Conservation (phyloP, 352 stramenopile species). For the Globisporangium megalacanthum region DNA sequence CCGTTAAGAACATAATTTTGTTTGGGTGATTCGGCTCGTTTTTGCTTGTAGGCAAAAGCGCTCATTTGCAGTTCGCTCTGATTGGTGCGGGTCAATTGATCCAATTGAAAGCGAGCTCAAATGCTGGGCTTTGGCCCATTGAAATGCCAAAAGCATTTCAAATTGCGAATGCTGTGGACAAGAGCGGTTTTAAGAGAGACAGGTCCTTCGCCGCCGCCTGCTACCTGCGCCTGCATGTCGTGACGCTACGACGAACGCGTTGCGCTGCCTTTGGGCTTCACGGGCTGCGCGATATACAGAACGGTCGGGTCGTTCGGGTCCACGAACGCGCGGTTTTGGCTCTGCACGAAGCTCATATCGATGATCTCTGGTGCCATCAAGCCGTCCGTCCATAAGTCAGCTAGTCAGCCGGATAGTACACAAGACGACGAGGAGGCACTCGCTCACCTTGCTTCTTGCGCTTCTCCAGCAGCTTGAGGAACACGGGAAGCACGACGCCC, state of each 20-base stretch:
- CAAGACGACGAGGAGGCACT: background rate
- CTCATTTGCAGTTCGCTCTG: too few species aligned
- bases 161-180: too few species aligned
- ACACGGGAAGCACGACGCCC: conserved; percentile 76
- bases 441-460: conserved; percentile 59
- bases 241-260: conserved; percentile 6
- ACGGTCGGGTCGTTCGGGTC: conserved; percentile 84
- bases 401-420: too few species aligned
- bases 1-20: too few species aligned
- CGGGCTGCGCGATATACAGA: conserved; percentile 78
- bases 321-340: conserved; percentile 80
- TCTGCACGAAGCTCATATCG: conserved; percentile 70
- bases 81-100: too few species aligned
- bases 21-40: too few species aligned
- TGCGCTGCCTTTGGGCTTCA: conserved; percentile 20
- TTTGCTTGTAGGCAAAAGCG: too few species aligned
- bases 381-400: background rate
- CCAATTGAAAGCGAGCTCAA: too few species aligned
- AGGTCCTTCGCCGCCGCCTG: background rate
- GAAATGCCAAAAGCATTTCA: too few species aligned
- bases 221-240: background rate
- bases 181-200: background rate
- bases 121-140: too few species aligned
- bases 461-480: conserved; percentile 74
- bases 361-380: conserved; percentile 35